phyloP scores from a whole-genome alignment of 768 basidiomycete genomes.

The Amylocystis lapponica region DNA sequence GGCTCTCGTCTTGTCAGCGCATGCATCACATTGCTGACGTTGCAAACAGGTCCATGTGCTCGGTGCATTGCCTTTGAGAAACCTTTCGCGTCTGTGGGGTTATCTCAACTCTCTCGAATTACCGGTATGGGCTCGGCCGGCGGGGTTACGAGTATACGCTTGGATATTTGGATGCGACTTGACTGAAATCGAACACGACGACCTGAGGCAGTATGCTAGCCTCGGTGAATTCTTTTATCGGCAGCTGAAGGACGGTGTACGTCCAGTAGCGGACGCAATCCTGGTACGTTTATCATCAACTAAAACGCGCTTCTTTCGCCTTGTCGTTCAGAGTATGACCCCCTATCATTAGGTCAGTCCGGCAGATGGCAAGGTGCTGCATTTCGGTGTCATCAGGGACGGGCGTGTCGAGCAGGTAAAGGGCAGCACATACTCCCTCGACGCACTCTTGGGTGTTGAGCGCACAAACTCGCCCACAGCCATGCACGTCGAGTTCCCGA shows the following conservation, averaged over 20 bases:
- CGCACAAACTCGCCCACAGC: conserved; percentile 38
- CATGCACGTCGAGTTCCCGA: conserved; percentile 36
- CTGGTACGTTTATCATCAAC: conserved; percentile 52
- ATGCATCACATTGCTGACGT: background rate
- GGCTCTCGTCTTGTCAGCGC: no score
- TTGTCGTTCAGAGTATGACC: conserved; percentile 7
- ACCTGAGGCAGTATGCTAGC: conserved; percentile 74
- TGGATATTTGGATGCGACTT: conserved; percentile 91
- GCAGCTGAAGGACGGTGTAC: conserved; percentile 69
- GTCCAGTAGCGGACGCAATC: conserved; percentile 72
- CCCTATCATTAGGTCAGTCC: conserved; percentile 82
- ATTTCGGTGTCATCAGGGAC: conserved; percentile 81
- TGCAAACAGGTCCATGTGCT: conserved; percentile 81
- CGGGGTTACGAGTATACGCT: conserved; percentile 81
- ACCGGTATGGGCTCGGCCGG: conserved; percentile 92
- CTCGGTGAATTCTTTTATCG: conserved; percentile 98
- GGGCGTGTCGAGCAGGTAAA: conserved; percentile 93
- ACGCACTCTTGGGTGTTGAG: conserved; percentile 83
- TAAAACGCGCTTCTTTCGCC: background rate
- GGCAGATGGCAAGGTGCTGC: conserved; percentile 88
- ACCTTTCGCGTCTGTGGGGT: conserved; percentile 96
- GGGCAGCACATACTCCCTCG: conserved; percentile 93
- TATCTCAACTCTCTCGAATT: conserved; percentile 91
- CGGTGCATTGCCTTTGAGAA: conserved; percentile 89
- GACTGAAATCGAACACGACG: conserved; percentile 76